phyloP scores from a whole-genome alignment of 805 yeast genomes.

The Kodamaea sagamina region DNA sequence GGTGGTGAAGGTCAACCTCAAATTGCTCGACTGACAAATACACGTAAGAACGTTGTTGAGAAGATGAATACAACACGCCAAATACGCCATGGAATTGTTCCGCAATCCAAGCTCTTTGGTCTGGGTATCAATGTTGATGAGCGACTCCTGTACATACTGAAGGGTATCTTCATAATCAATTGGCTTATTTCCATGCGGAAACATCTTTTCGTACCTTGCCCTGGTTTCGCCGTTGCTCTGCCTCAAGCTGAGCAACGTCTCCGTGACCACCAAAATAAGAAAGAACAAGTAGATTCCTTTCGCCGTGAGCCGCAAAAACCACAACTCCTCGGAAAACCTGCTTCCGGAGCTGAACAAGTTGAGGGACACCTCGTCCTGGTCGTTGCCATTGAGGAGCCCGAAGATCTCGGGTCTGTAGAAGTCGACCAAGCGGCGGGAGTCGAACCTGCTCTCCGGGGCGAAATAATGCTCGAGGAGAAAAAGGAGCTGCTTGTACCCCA shows the following conservation, averaged over 20 bases:
- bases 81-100: slow-evolving; percentile 5
- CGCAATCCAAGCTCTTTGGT: slow-evolving; percentile 4
- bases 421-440: slow-evolving; percentile 25
- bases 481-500: slow-evolving; percentile 26
- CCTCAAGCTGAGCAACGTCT: slow-evolving; percentile 27
- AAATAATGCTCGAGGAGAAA: slow-evolving; percentile 36
- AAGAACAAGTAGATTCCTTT: slow-evolving; percentile 33
- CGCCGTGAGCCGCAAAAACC: slow-evolving; percentile 19
- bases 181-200: slow-evolving; percentile 25
- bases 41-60: slow-evolving; percentile 1
- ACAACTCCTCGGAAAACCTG: slow-evolving; percentile 19
- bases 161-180: neutral
- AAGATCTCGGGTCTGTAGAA: slow-evolving; percentile 30
- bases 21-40: neutral
- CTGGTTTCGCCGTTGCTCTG: slow-evolving; percentile 13
- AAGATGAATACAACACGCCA: slow-evolving; percentile 4
- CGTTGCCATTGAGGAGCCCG: slow-evolving; percentile 19
- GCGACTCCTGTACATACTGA: neutral
- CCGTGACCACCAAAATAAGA: slow-evolving; percentile 35
- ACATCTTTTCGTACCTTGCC: slow-evolving; percentile 20
- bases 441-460: slow-evolving; percentile 19
- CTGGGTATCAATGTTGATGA: slow-evolving; percentile 1
- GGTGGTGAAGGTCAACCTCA: slow-evolving; percentile 2
- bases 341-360: slow-evolving; percentile 9
- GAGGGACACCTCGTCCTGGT: slow-evolving; percentile 16